Base-by-base conservation (phyloP, 257 asterid genomes). In the Forsythia suspensa region DNA sequence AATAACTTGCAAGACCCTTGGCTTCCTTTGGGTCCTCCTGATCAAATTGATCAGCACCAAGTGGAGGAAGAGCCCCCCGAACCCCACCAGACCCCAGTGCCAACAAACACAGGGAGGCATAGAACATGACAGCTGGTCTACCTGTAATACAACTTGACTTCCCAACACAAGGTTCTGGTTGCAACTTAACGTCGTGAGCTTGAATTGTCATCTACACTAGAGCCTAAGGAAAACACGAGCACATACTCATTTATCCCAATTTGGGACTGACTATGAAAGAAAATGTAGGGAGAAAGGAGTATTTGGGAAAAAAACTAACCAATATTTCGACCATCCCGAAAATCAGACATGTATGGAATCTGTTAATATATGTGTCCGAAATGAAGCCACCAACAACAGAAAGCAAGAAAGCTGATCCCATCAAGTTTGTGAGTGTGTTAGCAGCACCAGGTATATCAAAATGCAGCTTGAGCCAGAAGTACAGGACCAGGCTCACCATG, bases 401-500 rank as follows among this genome's bases (percentile, higher is more conserved):
- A 48, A 93, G 98, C 89, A 93, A 71, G 92, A 85, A 93, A 21
- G 92, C 87, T 7, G 98, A 85, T n/a, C 98, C 98, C 92, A 91
- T 86, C 68, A 93, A 77, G 82, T 91, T 93, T 0, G 98, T 93
- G 73, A 91, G 92, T 3, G 96, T 88, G 80, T 89, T 91, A 12
- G 96, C 94, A 5, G 96, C 76, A 3, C 51, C 79, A 0, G 93
- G 59, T 13, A 85, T 77, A 40, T 89, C 87, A 71, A 85, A 93
- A 16, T 82, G 81, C 81, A 93, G 34, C 77, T 78, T 83, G 44
- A 38, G 3, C 41, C 59, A 78, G 87, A 93, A 93, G 80, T 87
- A 93, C 37, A 93, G 85, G 3, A 88, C 96, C 78, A 93, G 77
- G 80, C 93, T 89, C 89, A 89, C 90, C 92, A 87, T 88, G 78